Percentiles rank a stretch among this genome's conserved stretches.
These are phyloP conservation scores for Inga laurina DNA, from an alignment of 306 rosid species.

Conservation along the genomic window DNA sequence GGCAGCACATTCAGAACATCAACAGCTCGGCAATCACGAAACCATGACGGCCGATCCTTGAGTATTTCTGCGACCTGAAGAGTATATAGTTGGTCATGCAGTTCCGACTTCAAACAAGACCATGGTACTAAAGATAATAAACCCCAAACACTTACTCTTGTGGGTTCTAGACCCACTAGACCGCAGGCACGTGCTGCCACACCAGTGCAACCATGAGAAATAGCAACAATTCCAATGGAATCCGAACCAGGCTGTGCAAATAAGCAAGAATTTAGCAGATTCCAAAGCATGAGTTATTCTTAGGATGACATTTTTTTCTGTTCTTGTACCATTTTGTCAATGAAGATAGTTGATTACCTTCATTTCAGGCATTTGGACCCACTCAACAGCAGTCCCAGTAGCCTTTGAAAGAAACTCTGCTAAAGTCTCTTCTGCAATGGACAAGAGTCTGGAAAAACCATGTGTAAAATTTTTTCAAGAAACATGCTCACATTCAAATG, in stretches of 20 bases:
- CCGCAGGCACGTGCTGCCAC: constrained; percentile 99
- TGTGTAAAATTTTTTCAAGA: constrained; percentile 45
- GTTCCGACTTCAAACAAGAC: not conserved
- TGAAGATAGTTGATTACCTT: constrained; percentile 54
- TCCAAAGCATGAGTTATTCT: not conserved
- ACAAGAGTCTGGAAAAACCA: constrained; percentile 58
- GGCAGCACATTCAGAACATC: constrained; percentile 71
- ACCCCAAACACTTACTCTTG: constrained; percentile 72
- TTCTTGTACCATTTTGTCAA: not conserved
- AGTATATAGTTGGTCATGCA: not conserved
- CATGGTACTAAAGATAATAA: no score
- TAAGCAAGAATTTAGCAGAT: not conserved
- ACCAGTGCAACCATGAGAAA: constrained; percentile 99
- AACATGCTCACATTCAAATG: constrained; percentile 40
- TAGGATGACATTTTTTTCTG: not conserved
- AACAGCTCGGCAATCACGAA: constrained; percentile 82
- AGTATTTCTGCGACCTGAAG: constrained; percentile 76
- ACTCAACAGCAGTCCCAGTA: constrained; percentile 97
- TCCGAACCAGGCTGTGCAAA: constrained; percentile 99
- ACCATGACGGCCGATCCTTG: constrained; percentile 87
- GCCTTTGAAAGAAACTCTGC: constrained; percentile 97
- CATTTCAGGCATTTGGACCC: constrained; percentile 99
- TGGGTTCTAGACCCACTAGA: constrained; percentile 99
- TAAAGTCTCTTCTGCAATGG: constrained; percentile 90
- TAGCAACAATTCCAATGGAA: constrained; percentile 99